Conservation (phyloP, 2,329 filamentous ascomycete species). For the Nemania diffusa region DNA sequence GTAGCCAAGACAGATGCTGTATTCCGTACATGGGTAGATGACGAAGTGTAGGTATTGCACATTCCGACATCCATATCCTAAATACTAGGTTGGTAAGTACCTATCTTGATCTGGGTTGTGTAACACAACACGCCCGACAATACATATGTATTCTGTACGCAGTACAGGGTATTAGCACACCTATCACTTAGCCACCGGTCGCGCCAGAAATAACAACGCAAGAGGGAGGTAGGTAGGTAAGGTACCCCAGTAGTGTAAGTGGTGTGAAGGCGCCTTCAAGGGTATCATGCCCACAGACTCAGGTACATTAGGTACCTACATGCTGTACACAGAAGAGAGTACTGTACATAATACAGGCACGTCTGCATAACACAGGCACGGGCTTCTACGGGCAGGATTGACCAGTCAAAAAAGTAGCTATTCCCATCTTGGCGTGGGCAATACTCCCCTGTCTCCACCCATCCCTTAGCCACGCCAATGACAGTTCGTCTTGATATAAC, state of each 20-base stretch:
- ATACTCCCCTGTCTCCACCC: conserved; percentile 30
- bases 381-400: conserved; percentile 23
- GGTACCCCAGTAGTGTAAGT: too few relatives aligned
- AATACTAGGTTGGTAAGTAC: not conserved
- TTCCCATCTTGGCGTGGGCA: conserved; percentile 9
- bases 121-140: not conserved
- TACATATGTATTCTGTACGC: not conserved
- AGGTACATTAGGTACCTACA: not conserved
- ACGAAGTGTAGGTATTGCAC: not conserved
- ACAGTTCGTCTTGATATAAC: conserved; percentile 21
- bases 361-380: conserved; percentile 33
- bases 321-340: not conserved
- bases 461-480: conserved; percentile 29
- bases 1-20: conserved; percentile 2
- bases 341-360: conserved; percentile 5
- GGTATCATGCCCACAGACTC: too few relatives aligned
- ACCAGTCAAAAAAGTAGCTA: conserved; percentile 30
- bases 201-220: not conserved
- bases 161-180: not conserved
- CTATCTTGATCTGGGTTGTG: not conserved
- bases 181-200: not conserved
- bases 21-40: not conserved
- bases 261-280: not conserved
- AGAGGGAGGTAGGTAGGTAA: not conserved
- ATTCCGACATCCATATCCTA: not conserved